phyloP scores from a whole-genome alignment of 2,329 filamentous ascomycete genomes.

The Penicillium sp. region DNA sequence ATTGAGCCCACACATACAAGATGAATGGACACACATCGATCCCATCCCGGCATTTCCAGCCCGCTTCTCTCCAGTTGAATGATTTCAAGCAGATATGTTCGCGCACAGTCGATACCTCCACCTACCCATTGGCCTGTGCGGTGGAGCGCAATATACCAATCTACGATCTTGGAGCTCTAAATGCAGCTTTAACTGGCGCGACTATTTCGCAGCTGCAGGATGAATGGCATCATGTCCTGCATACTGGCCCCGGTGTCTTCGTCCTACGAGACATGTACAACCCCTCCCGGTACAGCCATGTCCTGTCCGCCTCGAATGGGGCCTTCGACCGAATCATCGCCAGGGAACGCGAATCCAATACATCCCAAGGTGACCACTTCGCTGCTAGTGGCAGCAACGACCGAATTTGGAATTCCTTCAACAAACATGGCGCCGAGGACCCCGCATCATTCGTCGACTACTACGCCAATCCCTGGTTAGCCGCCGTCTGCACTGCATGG shows the following conservation, averaged over 20 bases:
- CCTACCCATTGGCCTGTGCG: conserved; percentile 51
- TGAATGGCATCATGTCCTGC: conserved; percentile 61
- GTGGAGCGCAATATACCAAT: conserved; percentile 57
- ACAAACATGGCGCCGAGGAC: conserved; percentile 58
- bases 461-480: conserved; percentile 62
- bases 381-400: conserved; percentile 57
- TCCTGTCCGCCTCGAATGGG: conserved; percentile 50
- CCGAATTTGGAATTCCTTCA: conserved; percentile 67
- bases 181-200: conserved; percentile 28
- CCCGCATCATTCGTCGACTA: conserved; percentile 57
- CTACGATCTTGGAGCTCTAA: conserved; percentile 50
- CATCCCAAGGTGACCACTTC: conserved; percentile 61
- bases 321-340: conserved; percentile 54
- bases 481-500: conserved; percentile 55
- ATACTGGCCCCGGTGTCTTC: conserved; percentile 60
- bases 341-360: conserved; percentile 38
- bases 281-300: conserved; percentile 30
- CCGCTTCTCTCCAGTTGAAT: conserved; percentile 30
- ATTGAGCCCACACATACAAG: not conserved
- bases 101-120: conserved; percentile 33
- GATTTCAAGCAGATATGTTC: conserved; percentile 50
- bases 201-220: conserved; percentile 52
- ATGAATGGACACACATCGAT: conserved; percentile 10
- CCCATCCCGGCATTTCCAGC: conserved; percentile 24
- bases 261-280: conserved; percentile 56